A percentile compares a stretch with the other conserved stretches of the same genome.
Evolutionary conservation across 1,139 yeast genomes (phyloP).

Genomic region (Diutina pseudorugosa): DNA sequence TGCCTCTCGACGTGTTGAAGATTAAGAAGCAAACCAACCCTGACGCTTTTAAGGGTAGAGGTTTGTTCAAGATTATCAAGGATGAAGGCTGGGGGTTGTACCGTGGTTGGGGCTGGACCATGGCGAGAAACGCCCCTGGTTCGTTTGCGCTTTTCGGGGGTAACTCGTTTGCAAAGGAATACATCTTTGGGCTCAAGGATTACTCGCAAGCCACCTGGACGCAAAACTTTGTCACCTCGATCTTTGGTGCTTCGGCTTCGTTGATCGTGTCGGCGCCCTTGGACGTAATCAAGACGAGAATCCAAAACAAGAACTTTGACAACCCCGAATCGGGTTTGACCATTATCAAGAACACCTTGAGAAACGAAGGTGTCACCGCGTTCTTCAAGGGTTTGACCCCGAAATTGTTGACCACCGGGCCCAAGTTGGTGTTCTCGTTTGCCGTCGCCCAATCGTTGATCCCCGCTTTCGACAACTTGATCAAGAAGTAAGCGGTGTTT

Average conservation of each 20-base stretch:
- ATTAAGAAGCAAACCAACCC: constrained; percentile 99
- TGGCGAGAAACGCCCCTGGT: constrained; percentile 99
- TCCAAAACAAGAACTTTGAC: constrained; percentile 91
- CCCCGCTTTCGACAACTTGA: constrained; percentile 79
- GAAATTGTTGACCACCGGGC: constrained; percentile 93
- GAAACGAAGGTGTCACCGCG: constrained; percentile 79
- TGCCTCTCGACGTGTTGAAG: constrained; percentile 92
- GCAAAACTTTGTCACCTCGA: constrained; percentile 93
- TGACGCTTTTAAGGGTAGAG: constrained; percentile 95
- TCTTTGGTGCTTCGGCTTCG: constrained; percentile 95
- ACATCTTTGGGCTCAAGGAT: constrained; percentile 75
- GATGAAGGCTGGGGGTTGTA: constrained; percentile 93
- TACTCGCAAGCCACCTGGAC: constrained; percentile 88
- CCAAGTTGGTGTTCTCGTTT: constrained; percentile 91
- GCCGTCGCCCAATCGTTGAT: constrained; percentile 94
- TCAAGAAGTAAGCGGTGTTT: constrained; percentile 15
- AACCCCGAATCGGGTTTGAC: constrained; percentile 91
- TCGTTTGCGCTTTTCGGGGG: constrained; percentile 97
- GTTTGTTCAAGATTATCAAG: constrained; percentile 67
- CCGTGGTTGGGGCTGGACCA: constrained; percentile 99
- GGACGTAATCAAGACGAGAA: constrained; percentile 97
- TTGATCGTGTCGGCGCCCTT: constrained; percentile 94
- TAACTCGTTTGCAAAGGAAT: constrained; percentile 96
- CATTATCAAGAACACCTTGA: constrained; percentile 84
- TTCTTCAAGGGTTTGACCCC: constrained; percentile 97